Conservation (phyloP, 2,329 filamentous ascomycete species). For the Sarocladiaceae sp. region DNA sequence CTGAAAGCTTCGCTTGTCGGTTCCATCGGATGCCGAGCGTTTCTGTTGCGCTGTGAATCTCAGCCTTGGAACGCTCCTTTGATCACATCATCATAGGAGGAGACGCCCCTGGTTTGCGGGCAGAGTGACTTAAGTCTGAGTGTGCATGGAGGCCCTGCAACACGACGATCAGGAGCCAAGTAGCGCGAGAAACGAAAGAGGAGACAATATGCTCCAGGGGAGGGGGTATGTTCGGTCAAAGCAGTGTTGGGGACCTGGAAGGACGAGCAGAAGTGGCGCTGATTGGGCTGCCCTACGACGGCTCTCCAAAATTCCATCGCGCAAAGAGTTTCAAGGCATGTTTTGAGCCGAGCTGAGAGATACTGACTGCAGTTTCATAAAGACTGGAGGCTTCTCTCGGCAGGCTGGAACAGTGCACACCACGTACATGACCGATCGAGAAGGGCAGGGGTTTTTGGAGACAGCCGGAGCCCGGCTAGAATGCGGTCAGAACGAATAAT, state of each 20-base stretch:
- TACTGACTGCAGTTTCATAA: neutral
- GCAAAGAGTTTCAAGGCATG: constrained; percentile 7
- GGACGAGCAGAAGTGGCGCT: neutral
- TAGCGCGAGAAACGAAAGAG: constrained; percentile 7
- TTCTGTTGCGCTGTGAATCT: neutral
- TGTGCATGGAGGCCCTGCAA: constrained; percentile 5
- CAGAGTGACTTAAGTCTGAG: neutral
- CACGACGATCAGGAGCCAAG: constrained; percentile 6
- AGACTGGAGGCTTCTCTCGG: neutral
- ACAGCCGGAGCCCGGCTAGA: neutral
- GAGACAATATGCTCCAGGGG: neutral
- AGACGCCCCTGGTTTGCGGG: neutral
- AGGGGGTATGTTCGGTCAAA: neutral
- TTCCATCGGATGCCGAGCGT: constrained; percentile 9
- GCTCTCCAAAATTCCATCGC: neutral
- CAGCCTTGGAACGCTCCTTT: neutral
- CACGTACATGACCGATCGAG: too few relatives aligned
- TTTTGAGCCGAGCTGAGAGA: neutral
- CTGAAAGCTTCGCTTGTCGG: neutral
- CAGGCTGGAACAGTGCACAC: too few relatives aligned
- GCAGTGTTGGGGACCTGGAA: neutral
- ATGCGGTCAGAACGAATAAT: neutral
- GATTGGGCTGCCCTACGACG: constrained; percentile 4
- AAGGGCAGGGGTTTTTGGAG: neutral
- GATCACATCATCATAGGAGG: constrained; percentile 7